phyloP scores from a whole-genome alignment of 164 flowering plant genomes.

The Litsea cubeba region DNA sequence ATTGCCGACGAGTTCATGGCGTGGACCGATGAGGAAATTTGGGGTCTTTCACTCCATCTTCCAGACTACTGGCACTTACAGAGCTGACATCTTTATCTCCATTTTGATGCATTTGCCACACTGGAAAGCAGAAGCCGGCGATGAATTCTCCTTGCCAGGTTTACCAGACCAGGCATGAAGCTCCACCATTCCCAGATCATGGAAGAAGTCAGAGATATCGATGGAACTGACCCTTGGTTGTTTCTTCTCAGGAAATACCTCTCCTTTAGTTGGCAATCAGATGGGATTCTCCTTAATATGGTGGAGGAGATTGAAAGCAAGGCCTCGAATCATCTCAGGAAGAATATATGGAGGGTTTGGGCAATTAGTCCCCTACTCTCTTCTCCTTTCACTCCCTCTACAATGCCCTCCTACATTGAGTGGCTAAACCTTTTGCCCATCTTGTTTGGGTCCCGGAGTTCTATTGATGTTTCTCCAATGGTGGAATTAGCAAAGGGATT shows the following conservation, averaged over 20 bases:
- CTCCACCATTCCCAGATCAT: constrained; percentile 7
- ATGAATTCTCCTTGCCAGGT: constrained; percentile 11
- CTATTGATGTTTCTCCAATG: constrained; percentile 24
- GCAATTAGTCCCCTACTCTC: constrained; percentile 11
- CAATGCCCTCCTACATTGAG: neutral
- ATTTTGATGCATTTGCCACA: constrained; percentile 7
- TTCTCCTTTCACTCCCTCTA: neutral
- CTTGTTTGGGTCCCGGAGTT: constrained; percentile 30
- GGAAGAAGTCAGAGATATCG: neutral
- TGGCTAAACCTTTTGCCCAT: constrained; percentile 15
- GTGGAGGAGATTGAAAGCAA: constrained; percentile 9
- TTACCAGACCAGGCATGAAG: constrained; percentile 2
- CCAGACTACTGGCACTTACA: constrained; percentile 12
- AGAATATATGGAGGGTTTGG: constrained; percentile 8
- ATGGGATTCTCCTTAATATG: constrained; percentile 5
- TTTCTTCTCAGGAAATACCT: neutral
- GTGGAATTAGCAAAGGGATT: constrained; percentile 28
- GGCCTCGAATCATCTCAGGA: neutral
- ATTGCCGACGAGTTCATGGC: constrained; percentile 14
- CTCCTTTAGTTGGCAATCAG: neutral
- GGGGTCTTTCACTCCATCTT: constrained; percentile 14
- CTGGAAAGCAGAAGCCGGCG: neutral
- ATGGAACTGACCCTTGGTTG: neutral
- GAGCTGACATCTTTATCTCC: constrained; percentile 8
- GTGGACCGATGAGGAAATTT: constrained; percentile 1